Conservation (phyloP, 2,329 filamentous ascomycete genomes). For the Cladosporium cucumerinum region DNA sequence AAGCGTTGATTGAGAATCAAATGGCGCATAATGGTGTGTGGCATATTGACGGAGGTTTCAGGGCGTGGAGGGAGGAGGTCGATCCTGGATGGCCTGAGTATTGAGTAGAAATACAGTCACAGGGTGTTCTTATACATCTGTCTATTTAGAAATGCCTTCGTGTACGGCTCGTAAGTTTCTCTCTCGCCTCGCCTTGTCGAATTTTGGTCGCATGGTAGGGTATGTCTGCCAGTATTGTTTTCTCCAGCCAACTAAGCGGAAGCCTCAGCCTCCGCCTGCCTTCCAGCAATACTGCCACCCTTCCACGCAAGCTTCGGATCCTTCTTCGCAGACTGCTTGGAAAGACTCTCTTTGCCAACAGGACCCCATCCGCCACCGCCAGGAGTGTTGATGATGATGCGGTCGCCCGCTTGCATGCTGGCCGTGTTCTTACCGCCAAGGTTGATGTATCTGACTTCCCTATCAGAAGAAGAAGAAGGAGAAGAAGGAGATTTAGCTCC, state of each 20-base stretch:
- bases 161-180: background rate
- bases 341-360: slow-evolving; percentile 55
- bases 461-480: slow-evolving; percentile 20
- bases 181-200: background rate
- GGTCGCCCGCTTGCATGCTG: slow-evolving; percentile 70
- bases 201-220: background rate
- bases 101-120: slow-evolving; percentile 35
- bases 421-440: slow-evolving; percentile 78
- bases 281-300: slow-evolving; percentile 56
- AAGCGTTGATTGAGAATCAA: slow-evolving; percentile 60
- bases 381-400: slow-evolving; percentile 74
- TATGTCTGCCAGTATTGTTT: background rate
- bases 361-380: slow-evolving; percentile 76
- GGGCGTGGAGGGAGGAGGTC: slow-evolving; percentile 67
- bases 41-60: slow-evolving; percentile 69
- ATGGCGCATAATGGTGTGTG: slow-evolving; percentile 52
- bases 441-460: slow-evolving; percentile 59
- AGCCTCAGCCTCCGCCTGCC: slow-evolving; percentile 53
- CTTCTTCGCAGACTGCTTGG: slow-evolving; percentile 35
- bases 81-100: slow-evolving; percentile 60
- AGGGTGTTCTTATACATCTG: background rate
- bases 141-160: background rate
- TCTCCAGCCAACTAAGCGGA: slow-evolving; percentile 29
- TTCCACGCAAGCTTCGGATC: slow-evolving; percentile 62
- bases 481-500: slow-evolving; percentile 18